Evolutionary conservation across 257 asterid genomes (phyloP).

Genomic region (Plantago major): DNA sequence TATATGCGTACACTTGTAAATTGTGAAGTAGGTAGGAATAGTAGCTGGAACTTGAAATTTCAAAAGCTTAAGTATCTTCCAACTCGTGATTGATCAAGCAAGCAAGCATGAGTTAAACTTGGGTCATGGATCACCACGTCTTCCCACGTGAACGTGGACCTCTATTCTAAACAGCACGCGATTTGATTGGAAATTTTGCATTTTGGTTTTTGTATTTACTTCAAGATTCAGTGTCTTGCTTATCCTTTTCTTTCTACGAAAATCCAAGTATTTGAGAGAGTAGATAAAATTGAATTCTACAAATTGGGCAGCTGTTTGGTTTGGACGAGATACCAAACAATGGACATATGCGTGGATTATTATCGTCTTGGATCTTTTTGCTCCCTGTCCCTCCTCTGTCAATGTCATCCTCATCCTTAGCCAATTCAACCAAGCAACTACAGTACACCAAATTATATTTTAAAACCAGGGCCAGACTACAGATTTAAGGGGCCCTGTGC

Average conservation of each 20-base stretch:
- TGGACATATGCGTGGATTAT: not conserved
- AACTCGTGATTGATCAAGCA: no score
- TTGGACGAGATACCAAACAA: not conserved
- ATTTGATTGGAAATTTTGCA: not conserved
- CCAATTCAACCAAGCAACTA: conserved; percentile 32
- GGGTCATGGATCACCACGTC: no score
- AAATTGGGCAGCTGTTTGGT: not conserved
- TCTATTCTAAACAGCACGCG: not conserved
- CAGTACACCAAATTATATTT: not conserved
- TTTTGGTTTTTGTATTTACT: not conserved
- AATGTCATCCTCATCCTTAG: conserved; percentile 9
- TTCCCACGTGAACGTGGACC: conserved; percentile 7
- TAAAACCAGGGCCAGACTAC: no score
- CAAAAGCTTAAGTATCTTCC: no score
- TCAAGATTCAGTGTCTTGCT: not conserved
- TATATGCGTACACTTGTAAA: no score
- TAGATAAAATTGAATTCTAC: not conserved
- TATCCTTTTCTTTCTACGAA: not conserved
- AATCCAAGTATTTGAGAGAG: not conserved
- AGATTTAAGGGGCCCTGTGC: no score
- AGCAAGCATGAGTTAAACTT: no score
- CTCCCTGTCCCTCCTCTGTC: conserved; percentile 8
- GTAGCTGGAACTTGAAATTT: no score
- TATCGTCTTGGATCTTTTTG: not conserved
- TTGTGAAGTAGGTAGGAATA: no score